phyloP scores from a whole-genome alignment of 176 grass and related monocot species.

The Typha latifolia region DNA sequence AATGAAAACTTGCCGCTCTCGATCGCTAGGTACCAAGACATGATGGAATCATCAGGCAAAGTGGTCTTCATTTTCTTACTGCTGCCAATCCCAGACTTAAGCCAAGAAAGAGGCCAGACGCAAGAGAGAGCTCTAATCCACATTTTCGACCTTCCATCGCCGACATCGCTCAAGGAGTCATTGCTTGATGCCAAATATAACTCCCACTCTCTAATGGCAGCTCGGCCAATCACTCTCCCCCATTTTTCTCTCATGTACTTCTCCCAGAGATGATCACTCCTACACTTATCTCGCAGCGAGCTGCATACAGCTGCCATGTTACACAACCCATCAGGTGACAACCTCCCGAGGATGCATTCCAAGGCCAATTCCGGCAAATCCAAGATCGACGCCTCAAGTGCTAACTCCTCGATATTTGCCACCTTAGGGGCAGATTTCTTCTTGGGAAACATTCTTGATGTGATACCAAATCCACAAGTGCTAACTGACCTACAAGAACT shows the following conservation, averaged over 20 bases:
- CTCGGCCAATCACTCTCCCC: constrained; percentile 54
- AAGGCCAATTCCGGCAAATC: constrained; percentile 85
- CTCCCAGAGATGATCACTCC: constrained; percentile 76
- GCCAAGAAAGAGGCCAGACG: constrained; percentile 77
- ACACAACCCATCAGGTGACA: constrained; percentile 51
- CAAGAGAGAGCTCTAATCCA: constrained; percentile 62
- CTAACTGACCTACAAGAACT: too few species aligned
- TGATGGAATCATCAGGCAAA: constrained; percentile 52
- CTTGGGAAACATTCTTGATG: constrained; percentile 38
- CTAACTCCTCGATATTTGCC: constrained; percentile 22
- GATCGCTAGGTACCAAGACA: constrained; percentile 78
- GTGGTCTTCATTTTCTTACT: constrained; percentile 16
- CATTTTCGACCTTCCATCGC: constrained; percentile 31
- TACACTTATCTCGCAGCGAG: constrained; percentile 48
- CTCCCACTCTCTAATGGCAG: constrained; percentile 49
- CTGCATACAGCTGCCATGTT: constrained; percentile 63
- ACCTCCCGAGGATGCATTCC: constrained; percentile 71
- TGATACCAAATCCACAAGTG: constrained; percentile 9
- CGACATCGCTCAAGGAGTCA: background rate
- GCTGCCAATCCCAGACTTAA: constrained; percentile 18
- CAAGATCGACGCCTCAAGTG: constrained; percentile 44
- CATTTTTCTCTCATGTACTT: constrained; percentile 77
- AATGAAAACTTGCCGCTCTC: constrained; percentile 84
- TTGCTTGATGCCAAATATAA: constrained; percentile 29
- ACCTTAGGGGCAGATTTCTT: constrained; percentile 31